phyloP scores from a whole-genome alignment of 2,329 filamentous ascomycete species.

The Aspergillus calidoustus region DNA sequence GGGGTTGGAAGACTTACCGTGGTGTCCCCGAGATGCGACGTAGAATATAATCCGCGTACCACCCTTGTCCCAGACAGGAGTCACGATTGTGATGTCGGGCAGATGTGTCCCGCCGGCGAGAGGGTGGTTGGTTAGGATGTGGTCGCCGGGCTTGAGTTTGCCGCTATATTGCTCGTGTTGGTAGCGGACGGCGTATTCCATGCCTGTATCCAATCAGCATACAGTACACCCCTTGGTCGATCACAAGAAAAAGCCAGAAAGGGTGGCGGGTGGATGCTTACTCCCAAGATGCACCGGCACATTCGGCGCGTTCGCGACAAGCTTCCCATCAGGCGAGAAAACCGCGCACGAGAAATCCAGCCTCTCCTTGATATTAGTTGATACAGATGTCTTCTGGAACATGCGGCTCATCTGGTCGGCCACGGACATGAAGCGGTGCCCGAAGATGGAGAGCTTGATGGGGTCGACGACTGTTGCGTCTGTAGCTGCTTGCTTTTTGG shows the following conservation, averaged over 20 bases:
- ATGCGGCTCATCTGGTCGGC: slow-evolving; percentile 64
- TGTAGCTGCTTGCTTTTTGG: slow-evolving; percentile 34
- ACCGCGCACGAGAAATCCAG: slow-evolving; percentile 83
- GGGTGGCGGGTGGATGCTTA: slow-evolving; percentile 51
- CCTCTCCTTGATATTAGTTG: slow-evolving; percentile 79
- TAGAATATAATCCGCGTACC: slow-evolving; percentile 80
- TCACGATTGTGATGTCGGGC: slow-evolving; percentile 80
- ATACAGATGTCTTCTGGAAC: slow-evolving; percentile 60
- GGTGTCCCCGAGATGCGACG: slow-evolving; percentile 78
- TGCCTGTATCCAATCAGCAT: no score
- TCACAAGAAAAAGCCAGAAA: no score
- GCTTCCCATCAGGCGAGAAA: slow-evolving; percentile 74
- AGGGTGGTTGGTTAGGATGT: slow-evolving; percentile 82
- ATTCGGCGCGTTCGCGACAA: slow-evolving; percentile 74
- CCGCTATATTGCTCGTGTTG: slow-evolving; percentile 82
- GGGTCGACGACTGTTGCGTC: slow-evolving; percentile 48
- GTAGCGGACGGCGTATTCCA: slow-evolving; percentile 81
- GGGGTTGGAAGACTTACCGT: slow-evolving; percentile 54
- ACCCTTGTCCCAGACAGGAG: slow-evolving; percentile 70
- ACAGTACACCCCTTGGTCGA: no score
- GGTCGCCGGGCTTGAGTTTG: slow-evolving; percentile 77
- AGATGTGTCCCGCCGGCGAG: slow-evolving; percentile 84
- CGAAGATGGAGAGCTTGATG: slow-evolving; percentile 60
- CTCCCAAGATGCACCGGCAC: slow-evolving; percentile 80
- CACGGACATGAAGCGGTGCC: slow-evolving; percentile 63